A percentile compares a stretch with the other conserved stretches of the same genome.
Conservation (phyloP, 176 grass and related monocot genomes). For the Olyra latifolia region DNA sequence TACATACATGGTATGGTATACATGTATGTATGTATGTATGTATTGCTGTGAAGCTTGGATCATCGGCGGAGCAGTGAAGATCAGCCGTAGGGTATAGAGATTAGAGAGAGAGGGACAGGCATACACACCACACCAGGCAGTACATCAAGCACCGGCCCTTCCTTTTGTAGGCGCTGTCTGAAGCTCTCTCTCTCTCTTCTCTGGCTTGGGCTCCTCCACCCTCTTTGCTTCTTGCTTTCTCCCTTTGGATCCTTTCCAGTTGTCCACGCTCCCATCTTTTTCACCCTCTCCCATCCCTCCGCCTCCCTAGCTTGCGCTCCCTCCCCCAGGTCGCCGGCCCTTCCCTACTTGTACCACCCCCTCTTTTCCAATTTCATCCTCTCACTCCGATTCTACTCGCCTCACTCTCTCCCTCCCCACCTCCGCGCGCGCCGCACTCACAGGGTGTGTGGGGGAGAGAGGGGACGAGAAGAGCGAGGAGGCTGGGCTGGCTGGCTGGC, state of each 20-base stretch:
- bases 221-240: conserved; percentile 8
- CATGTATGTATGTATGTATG: background rate
- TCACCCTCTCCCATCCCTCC: conserved; percentile 12
- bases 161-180: conserved; percentile 33
- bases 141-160: conserved; percentile 29
- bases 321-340: background rate
- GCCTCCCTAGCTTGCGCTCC: background rate
- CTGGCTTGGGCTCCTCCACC: background rate
- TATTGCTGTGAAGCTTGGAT: background rate
- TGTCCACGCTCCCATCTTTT: conserved; percentile 55
- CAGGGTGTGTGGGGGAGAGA: conserved; percentile 41
- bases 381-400: conserved; percentile 45
- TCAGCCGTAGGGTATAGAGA: background rate
- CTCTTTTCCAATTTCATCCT: conserved; percentile 55
- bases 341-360: conserved; percentile 49
- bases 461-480: background rate
- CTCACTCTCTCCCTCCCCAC: conserved; percentile 10
- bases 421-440: conserved; percentile 36
- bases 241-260: conserved; percentile 59
- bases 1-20: background rate
- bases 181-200: background rate
- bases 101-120: too few relatives aligned
- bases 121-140: conserved; percentile 4
- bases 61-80: background rate
- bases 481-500: background rate